Evolutionary conservation across 768 basidiomycete species (phyloP).

Genomic region (Suillus lakei): DNA sequence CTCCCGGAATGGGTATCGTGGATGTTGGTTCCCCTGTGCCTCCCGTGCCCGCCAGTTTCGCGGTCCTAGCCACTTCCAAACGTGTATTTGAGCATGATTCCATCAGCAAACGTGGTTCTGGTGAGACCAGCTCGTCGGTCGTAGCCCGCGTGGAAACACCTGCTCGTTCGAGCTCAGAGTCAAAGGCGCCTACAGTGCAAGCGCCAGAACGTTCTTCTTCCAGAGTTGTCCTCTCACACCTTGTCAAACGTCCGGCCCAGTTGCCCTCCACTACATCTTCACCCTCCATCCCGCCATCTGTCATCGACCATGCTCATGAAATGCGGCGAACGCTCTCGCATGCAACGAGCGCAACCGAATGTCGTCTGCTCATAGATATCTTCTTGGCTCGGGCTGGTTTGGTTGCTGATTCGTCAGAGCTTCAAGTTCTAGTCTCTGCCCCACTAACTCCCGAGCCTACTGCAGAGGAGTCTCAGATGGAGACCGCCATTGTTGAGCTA

Average conservation of each 20-base stretch:
- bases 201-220: conserved; percentile 20
- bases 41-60: not conserved
- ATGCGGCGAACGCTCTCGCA: conserved; percentile 68
- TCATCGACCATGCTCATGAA: conserved; percentile 58
- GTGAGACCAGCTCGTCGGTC: not conserved
- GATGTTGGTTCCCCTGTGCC: not conserved
- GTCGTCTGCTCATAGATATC: conserved; percentile 83
- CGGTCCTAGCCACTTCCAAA: conserved; percentile 6
- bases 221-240: conserved; percentile 14
- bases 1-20: not conserved
- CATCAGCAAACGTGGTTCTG: not conserved
- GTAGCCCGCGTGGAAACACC: not conserved
- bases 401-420: conserved; percentile 33
- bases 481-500: conserved; percentile 56
- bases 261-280: conserved; percentile 22
- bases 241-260: conserved; percentile 19
- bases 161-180: conserved; percentile 7
- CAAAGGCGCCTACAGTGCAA: conserved; percentile 3
- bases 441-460: conserved; percentile 40
- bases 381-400: conserved; percentile 70
- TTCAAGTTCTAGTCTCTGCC: conserved; percentile 36
- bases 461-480: conserved; percentile 36
- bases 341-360: conserved; percentile 81
- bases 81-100: conserved; percentile 11
- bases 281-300: conserved; percentile 26